Evolutionary conservation across 768 basidiomycete genomes (phyloP).

Genomic region (Xanthoconium stramineum): DNA sequence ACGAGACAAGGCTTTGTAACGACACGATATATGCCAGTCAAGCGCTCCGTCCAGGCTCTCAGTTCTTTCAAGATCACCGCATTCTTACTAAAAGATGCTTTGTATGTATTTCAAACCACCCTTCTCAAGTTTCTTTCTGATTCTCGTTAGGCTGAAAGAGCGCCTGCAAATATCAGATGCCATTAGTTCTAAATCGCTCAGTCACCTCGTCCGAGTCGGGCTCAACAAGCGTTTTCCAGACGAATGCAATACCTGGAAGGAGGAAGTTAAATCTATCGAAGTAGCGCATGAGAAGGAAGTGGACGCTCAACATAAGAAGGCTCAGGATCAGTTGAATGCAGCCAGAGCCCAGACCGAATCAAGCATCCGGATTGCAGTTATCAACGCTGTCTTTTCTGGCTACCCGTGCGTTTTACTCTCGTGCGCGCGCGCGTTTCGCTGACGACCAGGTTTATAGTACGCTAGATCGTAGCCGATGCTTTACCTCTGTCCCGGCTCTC

Average conservation of each 20-base stretch:
- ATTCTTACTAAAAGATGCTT: slow-evolving; percentile 19
- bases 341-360: slow-evolving; percentile 15
- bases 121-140: background rate
- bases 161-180: slow-evolving; percentile 24
- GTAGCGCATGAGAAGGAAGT: background rate
- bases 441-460: slow-evolving; percentile 6
- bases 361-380: slow-evolving; percentile 21
- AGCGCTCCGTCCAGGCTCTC: slow-evolving; percentile 7
- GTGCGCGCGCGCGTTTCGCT: background rate
- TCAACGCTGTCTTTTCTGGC: slow-evolving; percentile 26
- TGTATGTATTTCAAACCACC: slow-evolving; percentile 14
- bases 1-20: slow-evolving; percentile 41
- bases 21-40: slow-evolving; percentile 22
- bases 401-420: slow-evolving; percentile 17
- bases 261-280: slow-evolving; percentile 11
- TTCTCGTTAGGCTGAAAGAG: slow-evolving; percentile 21
- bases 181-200: slow-evolving; percentile 25
- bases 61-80: slow-evolving; percentile 5
- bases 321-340: slow-evolving; percentile 8
- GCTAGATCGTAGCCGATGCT: slow-evolving; percentile 18
- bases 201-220: slow-evolving; percentile 31
- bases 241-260: slow-evolving; percentile 24
- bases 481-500: slow-evolving; percentile 9
- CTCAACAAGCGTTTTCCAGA: slow-evolving; percentile 30
- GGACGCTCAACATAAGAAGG: slow-evolving; percentile 9